These are phyloP conservation scores for Calonectria montana DNA, from an alignment of 2,329 filamentous ascomycete genomes.

Conservation along the genomic window DNA sequence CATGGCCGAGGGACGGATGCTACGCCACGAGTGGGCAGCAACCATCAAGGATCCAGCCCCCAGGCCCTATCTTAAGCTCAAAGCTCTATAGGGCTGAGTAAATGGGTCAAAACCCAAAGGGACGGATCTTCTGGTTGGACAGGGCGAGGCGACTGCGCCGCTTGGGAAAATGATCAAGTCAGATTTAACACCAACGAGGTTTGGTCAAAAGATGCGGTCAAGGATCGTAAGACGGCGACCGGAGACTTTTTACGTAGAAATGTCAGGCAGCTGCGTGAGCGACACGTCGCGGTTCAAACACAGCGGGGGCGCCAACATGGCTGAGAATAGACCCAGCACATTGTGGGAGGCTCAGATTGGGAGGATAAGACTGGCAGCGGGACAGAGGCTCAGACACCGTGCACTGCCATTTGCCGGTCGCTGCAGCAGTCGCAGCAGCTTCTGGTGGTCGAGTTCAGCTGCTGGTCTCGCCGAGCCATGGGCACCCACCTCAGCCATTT, in stretches of 20 bases:
- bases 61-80: conserved; percentile 20
- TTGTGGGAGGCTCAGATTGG: conserved; percentile 25
- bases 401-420: conserved; percentile 21
- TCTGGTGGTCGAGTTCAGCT: conserved; percentile 7
- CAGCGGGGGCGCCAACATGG: conserved; percentile 14
- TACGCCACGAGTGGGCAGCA: conserved; percentile 42
- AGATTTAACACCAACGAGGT: conserved; percentile 16
- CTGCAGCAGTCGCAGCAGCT: conserved; percentile 19
- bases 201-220: conserved; percentile 16
- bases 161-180: conserved; percentile 24
- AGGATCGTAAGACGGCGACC: conserved; percentile 18
- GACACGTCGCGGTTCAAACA: conserved; percentile 22
- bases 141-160: conserved; percentile 20
- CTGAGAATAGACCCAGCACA: conserved; percentile 30
- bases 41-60: conserved; percentile 28
- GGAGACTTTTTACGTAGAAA: conserved; percentile 21
- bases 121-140: conserved; percentile 30
- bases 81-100: conserved; percentile 40
- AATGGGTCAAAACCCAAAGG: conserved; percentile 33
- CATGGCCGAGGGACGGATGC: conserved; percentile 35
- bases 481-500: conserved; percentile 24
- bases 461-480: conserved; percentile 30
- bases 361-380: conserved; percentile 23
- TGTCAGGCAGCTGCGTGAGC: conserved; percentile 14
- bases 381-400: conserved; percentile 16